A percentile compares a stretch with the other conserved stretches of the same genome.
Conservation (phyloP, 176 grass and related monocot species). For the Echinochloa phyllopogon region DNA sequence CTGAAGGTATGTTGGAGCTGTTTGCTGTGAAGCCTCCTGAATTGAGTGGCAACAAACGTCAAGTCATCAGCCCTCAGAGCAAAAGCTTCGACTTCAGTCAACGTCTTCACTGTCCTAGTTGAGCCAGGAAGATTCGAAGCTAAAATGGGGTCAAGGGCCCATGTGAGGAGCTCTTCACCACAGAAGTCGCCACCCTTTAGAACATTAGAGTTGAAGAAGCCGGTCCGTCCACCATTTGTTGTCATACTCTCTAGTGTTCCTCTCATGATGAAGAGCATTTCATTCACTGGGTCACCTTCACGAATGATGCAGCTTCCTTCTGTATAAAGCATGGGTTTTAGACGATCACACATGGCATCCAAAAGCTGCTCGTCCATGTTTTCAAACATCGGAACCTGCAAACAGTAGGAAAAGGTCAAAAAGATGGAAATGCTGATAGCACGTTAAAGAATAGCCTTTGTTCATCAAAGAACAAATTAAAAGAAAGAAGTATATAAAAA, state of each 20-base stretch:
- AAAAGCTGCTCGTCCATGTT: conserved; percentile 94
- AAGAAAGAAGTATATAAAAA: neutral
- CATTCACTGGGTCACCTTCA: conserved; percentile 91
- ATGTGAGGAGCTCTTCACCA: conserved; percentile 94
- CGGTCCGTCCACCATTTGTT: conserved; percentile 89
- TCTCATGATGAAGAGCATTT: conserved; percentile 98
- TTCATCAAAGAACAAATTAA: conserved; percentile 4
- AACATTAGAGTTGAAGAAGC: conserved; percentile 81
- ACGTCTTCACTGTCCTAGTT: conserved; percentile 81
- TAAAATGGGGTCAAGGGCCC: conserved; percentile 80
- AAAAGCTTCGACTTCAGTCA: conserved; percentile 96
- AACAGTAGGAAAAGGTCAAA: conserved; percentile 7
- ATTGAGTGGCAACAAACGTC: conserved; percentile 91
- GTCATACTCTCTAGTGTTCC: conserved; percentile 81
- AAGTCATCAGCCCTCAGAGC: conserved; percentile 82
- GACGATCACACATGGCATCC: conserved; percentile 87
- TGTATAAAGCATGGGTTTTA: conserved; percentile 85
- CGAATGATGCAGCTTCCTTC: conserved; percentile 77
- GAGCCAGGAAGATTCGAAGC: conserved; percentile 76
- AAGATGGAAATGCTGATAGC: neutral
- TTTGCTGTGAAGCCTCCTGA: conserved; percentile 87
- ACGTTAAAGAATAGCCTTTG: neutral
- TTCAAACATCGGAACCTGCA: conserved; percentile 93
- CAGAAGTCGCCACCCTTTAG: conserved; percentile 91
- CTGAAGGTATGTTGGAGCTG: conserved; percentile 83